A percentile compares a stretch with the other conserved stretches of the same genome.
phyloP scores from a whole-genome alignment of 805 yeast genomes.

The Suhomyces faveliae region DNA sequence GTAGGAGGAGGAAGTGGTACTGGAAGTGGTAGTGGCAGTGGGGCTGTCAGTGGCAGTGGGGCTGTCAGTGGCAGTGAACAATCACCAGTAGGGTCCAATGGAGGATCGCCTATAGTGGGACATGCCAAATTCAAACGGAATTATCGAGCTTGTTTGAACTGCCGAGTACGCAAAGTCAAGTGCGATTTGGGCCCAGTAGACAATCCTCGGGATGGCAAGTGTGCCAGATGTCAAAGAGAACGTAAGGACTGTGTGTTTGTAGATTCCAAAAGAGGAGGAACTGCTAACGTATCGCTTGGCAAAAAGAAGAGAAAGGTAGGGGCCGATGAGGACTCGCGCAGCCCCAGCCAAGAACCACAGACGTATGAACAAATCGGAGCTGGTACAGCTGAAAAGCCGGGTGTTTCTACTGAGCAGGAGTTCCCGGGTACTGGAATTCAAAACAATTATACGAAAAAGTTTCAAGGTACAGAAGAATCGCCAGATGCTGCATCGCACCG shows the following conservation, averaged over 20 bases:
- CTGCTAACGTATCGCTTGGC: conserved; percentile 36
- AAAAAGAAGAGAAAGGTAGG: conserved; percentile 50
- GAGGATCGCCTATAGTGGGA: neutral
- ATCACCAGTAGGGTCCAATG: neutral
- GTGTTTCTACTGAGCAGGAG: neutral
- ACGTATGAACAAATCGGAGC: neutral
- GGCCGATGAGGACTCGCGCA: neutral
- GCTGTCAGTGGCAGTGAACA: neutral
- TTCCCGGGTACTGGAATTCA: neutral
- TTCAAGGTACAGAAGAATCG: neutral
- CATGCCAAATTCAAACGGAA: conserved; percentile 51
- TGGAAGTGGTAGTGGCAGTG: no score
- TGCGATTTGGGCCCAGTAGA: conserved; percentile 82
- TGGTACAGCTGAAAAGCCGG: neutral
- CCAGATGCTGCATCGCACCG: neutral
- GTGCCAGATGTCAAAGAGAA: conserved; percentile 82
- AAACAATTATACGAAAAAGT: no score
- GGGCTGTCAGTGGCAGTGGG: no score
- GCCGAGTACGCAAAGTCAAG: conserved; percentile 78
- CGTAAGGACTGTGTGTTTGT: conserved; percentile 74
- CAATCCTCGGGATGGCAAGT: conserved; percentile 74
- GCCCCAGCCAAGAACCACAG: neutral
- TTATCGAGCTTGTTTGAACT: conserved; percentile 82
- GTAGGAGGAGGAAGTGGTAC: no score
- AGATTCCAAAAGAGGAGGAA: conserved; percentile 33